Evolutionary conservation across 495 filamentous ascomycete genomes (phyloP).

Genomic region (Neurospora pannonica): DNA sequence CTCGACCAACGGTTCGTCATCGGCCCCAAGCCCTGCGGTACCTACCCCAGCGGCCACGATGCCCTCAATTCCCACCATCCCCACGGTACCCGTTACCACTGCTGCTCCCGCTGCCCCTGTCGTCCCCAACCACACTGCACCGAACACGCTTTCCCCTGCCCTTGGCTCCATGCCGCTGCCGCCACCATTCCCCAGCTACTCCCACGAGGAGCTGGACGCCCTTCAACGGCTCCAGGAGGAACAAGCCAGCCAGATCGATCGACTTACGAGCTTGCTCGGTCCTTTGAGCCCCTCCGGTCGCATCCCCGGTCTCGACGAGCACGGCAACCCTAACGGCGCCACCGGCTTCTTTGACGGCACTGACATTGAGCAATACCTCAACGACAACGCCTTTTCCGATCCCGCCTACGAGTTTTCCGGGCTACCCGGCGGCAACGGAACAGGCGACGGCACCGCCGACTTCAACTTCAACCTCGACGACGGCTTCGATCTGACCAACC

Average conservation of each 20-base stretch:
- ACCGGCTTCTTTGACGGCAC: conserved; percentile 38
- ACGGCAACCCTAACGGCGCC: conserved; percentile 23
- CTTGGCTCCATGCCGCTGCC: conserved; percentile 49
- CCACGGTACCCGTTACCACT: conserved; percentile 13
- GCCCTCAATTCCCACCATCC: conserved; percentile 10
- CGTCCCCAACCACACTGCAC: neutral
- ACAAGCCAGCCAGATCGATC: conserved; percentile 60
- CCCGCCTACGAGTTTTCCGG: neutral
- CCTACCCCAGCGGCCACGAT: conserved; percentile 4
- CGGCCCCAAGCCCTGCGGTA: neutral
- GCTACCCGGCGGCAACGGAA: neutral
- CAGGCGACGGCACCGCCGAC: conserved; percentile 13
- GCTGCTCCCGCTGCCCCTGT: conserved; percentile 12
- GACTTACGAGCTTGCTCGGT: conserved; percentile 58
- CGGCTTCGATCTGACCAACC: neutral
- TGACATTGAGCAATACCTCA: conserved; percentile 64
- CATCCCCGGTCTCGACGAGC: conserved; percentile 61
- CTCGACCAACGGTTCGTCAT: neutral
- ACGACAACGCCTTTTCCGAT: conserved; percentile 49
- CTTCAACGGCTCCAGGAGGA: conserved; percentile 63
- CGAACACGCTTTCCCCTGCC: conserved; percentile 39
- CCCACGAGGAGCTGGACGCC: conserved; percentile 60
- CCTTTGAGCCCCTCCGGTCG: conserved; percentile 70
- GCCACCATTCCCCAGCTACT: conserved; percentile 49
- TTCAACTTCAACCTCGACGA: conserved; percentile 32